These are phyloP conservation scores for Eucalyptus cladocalyx DNA, from an alignment of 345 rosid species.

Conservation along the genomic window DNA sequence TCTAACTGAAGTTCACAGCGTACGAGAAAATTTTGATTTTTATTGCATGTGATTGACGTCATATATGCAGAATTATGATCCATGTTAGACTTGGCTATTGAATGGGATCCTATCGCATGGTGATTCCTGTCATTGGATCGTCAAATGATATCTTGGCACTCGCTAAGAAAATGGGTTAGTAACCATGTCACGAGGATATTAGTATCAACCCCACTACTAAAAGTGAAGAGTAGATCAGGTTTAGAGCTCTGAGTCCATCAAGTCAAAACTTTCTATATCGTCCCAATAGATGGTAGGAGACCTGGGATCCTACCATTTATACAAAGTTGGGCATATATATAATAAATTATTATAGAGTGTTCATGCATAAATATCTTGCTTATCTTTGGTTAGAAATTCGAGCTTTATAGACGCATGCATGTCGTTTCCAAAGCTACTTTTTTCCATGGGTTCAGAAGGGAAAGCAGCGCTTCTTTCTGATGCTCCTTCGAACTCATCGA, in stretches of 20 bases:
- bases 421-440: neutral
- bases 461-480: neutral
- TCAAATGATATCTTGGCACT: neutral
- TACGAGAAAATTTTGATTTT: neutral
- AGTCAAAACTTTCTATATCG: neutral
- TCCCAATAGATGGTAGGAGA: neutral
- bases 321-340: neutral
- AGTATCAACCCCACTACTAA: neutral
- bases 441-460: neutral
- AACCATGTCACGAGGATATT: neutral
- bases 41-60: neutral
- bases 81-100: neutral
- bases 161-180: neutral
- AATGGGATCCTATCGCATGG: neutral
- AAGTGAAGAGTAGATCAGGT: rapidly evolving
- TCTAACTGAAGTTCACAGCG: neutral
- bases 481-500: neutral
- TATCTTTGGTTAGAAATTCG: neutral
- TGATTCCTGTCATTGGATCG: neutral
- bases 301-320: neutral
- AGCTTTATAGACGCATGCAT: neutral
- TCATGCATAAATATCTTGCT: neutral
- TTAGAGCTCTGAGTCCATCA: no score
- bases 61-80: neutral
- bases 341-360: neutral